Evolutionary conservation across 1,139 yeast genomes (phyloP).

Genomic region (Saccharomycopsis hybrid): DNA sequence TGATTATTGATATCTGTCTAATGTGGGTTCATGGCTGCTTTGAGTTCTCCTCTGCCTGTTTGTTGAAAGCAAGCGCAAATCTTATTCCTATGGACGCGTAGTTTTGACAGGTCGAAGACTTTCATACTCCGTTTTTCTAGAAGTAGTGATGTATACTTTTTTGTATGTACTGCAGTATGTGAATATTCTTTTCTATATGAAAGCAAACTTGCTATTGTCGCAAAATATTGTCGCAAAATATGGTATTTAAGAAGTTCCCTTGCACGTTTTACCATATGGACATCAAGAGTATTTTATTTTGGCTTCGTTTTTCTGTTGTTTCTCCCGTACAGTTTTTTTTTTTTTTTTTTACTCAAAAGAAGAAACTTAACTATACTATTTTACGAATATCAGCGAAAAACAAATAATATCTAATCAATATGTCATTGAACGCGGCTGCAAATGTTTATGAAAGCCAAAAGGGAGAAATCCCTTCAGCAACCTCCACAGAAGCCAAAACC

Average conservation of each 20-base stretch:
- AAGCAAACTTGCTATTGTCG: neutral
- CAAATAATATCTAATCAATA: neutral
- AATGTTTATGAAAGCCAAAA: neutral
- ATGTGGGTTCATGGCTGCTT: too few relatives aligned
- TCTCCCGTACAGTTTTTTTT: too few relatives aligned
- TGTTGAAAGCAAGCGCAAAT: neutral
- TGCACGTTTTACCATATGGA: too few relatives aligned
- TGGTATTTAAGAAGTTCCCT: neutral
- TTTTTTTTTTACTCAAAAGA: too few relatives aligned
- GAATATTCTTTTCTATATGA: neutral
- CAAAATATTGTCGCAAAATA: neutral
- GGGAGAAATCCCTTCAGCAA: neutral
- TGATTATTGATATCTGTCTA: neutral
- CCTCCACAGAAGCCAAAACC: neutral
- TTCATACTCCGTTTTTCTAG: neutral
- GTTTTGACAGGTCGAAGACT: neutral
- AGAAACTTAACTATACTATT: too few relatives aligned
- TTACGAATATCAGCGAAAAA: neutral
- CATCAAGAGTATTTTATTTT: too few relatives aligned
- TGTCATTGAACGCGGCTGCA: constrained; percentile 1
- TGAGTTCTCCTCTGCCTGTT: too few relatives aligned
- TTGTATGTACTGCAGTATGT: neutral
- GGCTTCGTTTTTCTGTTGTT: too few relatives aligned
- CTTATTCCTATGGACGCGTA: neutral
- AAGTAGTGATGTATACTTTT: neutral